Percentiles rank a stretch among this genome's conserved stretches.
These are phyloP conservation scores for Cinnamomum chago DNA, from an alignment of 164 flowering plant species.

Conservation along the genomic window DNA sequence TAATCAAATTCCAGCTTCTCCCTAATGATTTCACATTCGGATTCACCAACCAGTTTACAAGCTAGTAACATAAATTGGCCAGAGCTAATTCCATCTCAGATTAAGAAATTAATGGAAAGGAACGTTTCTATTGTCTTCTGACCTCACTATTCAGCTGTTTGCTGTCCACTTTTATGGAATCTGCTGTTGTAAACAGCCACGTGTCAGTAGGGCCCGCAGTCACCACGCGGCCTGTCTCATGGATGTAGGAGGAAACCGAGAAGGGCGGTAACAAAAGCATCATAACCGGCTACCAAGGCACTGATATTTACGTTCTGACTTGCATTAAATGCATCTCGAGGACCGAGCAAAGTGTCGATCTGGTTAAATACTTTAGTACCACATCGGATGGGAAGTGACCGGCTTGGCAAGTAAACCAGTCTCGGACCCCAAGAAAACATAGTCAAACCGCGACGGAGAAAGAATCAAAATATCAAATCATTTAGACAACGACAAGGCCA, in stretches of 20 bases:
- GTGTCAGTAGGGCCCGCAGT: background rate
- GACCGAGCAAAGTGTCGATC: constrained; percentile 1
- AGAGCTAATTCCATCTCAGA: too few species aligned
- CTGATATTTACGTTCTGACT: constrained; percentile 5
- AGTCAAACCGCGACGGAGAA: constrained; percentile 21
- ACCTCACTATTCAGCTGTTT: background rate
- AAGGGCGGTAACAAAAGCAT: background rate
- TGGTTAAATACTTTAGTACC: background rate
- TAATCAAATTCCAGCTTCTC: too few species aligned
- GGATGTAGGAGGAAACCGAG: background rate
- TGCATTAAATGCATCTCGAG: constrained; percentile 11
- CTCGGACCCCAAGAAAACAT: background rate
- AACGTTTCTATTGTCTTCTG: background rate
- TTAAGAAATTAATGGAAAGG: background rate
- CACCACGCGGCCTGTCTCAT: background rate
- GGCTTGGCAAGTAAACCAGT: background rate
- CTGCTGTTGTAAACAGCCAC: too few species aligned
- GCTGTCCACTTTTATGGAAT: background rate
- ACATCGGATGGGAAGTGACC: background rate
- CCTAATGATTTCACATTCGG: too few species aligned
- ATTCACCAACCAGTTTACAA: too few species aligned
- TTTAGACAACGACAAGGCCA: background rate
- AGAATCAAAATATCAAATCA: constrained; percentile 8
- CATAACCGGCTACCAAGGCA: constrained; percentile 7
- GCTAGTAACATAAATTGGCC: too few species aligned